Conservation (phyloP, 805 yeast species). For the Yueomyces sinensis region DNA sequence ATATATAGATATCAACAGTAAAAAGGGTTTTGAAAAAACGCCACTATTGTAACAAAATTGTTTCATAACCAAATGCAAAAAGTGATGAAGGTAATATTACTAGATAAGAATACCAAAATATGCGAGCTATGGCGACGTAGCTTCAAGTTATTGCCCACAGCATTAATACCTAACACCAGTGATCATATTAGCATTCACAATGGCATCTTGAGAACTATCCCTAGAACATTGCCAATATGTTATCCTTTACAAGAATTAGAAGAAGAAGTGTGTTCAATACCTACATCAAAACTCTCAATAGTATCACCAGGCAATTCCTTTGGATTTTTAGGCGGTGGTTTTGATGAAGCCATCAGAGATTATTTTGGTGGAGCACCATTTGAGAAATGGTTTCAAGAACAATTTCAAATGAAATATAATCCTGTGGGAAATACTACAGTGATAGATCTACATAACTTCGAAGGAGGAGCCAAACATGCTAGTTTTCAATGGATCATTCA, state of each 20-base stretch:
- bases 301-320: slow-evolving; percentile 41
- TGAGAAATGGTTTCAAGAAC: slow-evolving; percentile 18
- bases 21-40: too few relatives aligned
- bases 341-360: slow-evolving; percentile 26
- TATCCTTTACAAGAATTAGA: background rate
- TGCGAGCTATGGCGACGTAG: background rate
- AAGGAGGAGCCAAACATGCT: background rate
- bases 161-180: too few relatives aligned
- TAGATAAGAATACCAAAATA: slow-evolving; percentile 9
- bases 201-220: background rate
- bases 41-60: too few relatives aligned
- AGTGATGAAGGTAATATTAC: slow-evolving; percentile 7
- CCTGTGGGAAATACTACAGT: slow-evolving; percentile 16
- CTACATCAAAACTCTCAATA: slow-evolving; percentile 8
- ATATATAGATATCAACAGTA: too few relatives aligned
- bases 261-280: background rate
- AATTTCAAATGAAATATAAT: slow-evolving; percentile 12
- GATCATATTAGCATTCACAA: background rate
- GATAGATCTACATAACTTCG: slow-evolving; percentile 9
- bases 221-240: too few relatives aligned
- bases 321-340: slow-evolving; percentile 40
- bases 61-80: background rate
- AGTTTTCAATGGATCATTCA: slow-evolving; percentile 13
- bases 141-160: too few relatives aligned
- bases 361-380: slow-evolving; percentile 16